Conservation (phyloP, 2,329 filamentous ascomycete genomes). For the Epichloe elymi region DNA sequence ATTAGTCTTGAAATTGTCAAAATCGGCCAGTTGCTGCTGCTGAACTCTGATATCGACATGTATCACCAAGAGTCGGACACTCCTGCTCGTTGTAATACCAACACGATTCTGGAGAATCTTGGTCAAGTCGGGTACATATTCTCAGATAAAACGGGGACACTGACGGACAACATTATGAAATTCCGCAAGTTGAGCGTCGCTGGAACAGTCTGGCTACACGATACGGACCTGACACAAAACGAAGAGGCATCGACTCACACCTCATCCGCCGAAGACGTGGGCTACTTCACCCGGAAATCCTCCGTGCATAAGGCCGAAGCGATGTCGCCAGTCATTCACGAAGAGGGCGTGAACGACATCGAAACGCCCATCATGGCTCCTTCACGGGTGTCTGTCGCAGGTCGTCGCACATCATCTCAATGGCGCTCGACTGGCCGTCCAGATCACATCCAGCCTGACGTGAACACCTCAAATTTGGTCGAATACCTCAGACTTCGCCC, state of each 20-base stretch:
- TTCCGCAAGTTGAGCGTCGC: slow-evolving; percentile 87
- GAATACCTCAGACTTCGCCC: slow-evolving; percentile 66
- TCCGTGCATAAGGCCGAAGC: slow-evolving; percentile 17
- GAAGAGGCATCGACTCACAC: slow-evolving; percentile 16
- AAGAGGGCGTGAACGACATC: slow-evolving; percentile 13
- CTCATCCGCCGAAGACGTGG: slow-evolving; percentile 1
- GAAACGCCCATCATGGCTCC: slow-evolving; percentile 15
- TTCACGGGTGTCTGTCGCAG: slow-evolving; percentile 19
- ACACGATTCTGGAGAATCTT: slow-evolving; percentile 88
- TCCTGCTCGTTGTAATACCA: slow-evolving; percentile 79
- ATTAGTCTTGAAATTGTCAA: slow-evolving; percentile 85
- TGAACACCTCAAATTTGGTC: slow-evolving; percentile 60
- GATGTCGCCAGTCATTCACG: slow-evolving; percentile 18
- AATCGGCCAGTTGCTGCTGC: slow-evolving; percentile 60
- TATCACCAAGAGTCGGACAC: slow-evolving; percentile 76
- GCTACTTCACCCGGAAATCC: slow-evolving; percentile 9
- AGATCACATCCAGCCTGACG: slow-evolving; percentile 38
- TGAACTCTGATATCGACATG: slow-evolving; percentile 78
- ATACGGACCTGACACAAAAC: slow-evolving; percentile 45
- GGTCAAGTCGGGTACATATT: slow-evolving; percentile 86
- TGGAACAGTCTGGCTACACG: slow-evolving; percentile 79
- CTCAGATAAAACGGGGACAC: slow-evolving; percentile 86
- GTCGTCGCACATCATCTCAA: slow-evolving; percentile 34
- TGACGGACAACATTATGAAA: slow-evolving; percentile 92
- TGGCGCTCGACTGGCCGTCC: slow-evolving; percentile 36